A percentile compares a stretch with the other conserved stretches of the same genome.
Conservation (phyloP, 768 basidiomycete species). For the Collybia sp. region DNA sequence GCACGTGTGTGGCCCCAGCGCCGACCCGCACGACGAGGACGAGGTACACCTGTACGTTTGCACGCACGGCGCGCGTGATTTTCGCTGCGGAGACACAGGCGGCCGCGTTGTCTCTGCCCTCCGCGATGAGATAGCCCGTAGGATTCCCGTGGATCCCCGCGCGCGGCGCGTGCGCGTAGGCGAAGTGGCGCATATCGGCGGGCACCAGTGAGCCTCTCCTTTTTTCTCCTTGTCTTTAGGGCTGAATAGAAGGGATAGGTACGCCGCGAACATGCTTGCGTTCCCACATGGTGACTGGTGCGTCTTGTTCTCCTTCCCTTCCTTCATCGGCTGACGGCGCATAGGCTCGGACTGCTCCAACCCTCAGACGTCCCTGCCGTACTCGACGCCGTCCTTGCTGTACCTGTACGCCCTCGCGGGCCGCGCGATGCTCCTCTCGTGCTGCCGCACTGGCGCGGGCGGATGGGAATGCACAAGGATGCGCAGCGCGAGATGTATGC, state of each 20-base stretch:
- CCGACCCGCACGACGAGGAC: constrained; percentile 8
- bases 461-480: constrained; percentile 61
- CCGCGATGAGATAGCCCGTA: constrained; percentile 41
- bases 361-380: constrained; percentile 52
- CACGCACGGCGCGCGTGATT: constrained; percentile 76
- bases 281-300: constrained; percentile 76
- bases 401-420: constrained; percentile 21
- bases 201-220: constrained; percentile 50
- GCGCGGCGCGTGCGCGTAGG: constrained; percentile 40
- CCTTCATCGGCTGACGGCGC: not conserved
- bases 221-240: not conserved
- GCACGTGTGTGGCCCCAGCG: constrained; percentile 16
- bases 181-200: constrained; percentile 77
- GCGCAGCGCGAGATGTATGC: constrained; percentile 31
- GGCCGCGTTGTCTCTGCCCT: constrained; percentile 51
- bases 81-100: constrained; percentile 70
- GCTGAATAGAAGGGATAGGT: constrained; percentile 27
- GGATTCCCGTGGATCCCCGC: constrained; percentile 21
- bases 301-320: constrained; percentile 12
- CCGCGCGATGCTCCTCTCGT: constrained; percentile 30
- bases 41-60: constrained; percentile 60
- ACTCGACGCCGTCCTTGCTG: constrained; percentile 37
- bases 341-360: constrained; percentile 60
- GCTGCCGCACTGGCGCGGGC: constrained; percentile 60
- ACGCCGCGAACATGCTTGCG: constrained; percentile 65